Base-by-base conservation (phyloP, 441 rosid species). In the Bruguiera hainesii region DNA sequence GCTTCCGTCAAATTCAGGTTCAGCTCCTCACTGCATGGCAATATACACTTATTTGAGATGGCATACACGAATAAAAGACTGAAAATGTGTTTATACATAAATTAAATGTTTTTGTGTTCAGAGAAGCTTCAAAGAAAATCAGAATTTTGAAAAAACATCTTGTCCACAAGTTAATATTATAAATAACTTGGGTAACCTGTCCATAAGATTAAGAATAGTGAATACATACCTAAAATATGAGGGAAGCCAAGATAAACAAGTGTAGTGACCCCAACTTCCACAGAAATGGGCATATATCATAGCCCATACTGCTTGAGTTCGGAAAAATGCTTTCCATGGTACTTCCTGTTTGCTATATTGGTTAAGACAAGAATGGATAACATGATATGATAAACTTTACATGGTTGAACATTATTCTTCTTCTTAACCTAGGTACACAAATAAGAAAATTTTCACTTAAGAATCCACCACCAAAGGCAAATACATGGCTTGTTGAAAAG, bases 261-360 rank as follows among this genome's bases (percentile, higher is more conserved):
- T 85, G 70, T 85, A 93, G 68, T 94, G 96, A 63, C 98, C 98
- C 98, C 98, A 94, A 72, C 96, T 91, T 75, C 98, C 98, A 70
- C 98, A 94, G 78, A 94, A 94, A 76, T 94, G 98, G 63, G 89
- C 86, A 76, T 93, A 93, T 79, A 84, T 85, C 98, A 94, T 94
- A 42, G 98, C 97, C 97, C 95, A 82, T 63, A 94, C 89, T 13
- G 96, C 91, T 70, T 73, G 74, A 73, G 79, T 87, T 74, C 50
- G 81, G 73, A 94, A 89, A 83, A 94, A 82, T 26, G 90, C 85
- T 76, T 77, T 88, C 97, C 98, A 94, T 25, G 97, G 98, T 48
- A 91, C 75, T 61, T 89, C 96, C 97, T 91, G 78, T 55, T 55
- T 3, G 16, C 28, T 31, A 64, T 74, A 81, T 59, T 64, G 72